A percentile compares a stretch with the other conserved stretches of the same genome.
Evolutionary conservation across 2,329 filamentous ascomycete genomes (phyloP).

Genomic region (Dryadomyces quercivorus): DNA sequence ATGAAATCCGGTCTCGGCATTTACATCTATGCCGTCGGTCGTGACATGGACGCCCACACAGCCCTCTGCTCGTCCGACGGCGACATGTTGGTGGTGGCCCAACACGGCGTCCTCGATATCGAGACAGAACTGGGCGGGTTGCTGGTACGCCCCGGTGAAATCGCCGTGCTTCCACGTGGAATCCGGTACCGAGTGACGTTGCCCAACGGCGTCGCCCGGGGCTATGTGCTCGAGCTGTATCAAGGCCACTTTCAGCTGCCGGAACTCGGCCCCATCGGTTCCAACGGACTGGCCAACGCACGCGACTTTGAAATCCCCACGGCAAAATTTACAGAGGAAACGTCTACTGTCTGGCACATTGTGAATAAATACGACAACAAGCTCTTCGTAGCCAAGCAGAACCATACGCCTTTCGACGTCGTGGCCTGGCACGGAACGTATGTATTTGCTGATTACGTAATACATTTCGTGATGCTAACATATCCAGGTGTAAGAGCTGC

Average conservation of each 20-base stretch:
- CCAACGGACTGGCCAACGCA: constrained; percentile 58
- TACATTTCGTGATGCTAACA: no score
- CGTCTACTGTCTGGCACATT: constrained; percentile 29
- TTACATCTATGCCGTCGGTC: constrained; percentile 66
- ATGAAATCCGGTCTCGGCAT: constrained; percentile 70
- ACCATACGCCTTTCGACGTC: constrained; percentile 34
- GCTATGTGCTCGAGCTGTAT: constrained; percentile 65
- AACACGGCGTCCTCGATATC: constrained; percentile 62
- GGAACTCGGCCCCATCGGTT: constrained; percentile 60
- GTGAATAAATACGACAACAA: constrained; percentile 54
- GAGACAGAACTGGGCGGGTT: constrained; percentile 64
- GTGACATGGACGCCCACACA: constrained; percentile 57
- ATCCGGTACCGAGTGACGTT: constrained; percentile 60
- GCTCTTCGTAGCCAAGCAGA: constrained; percentile 33
- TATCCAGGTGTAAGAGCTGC: no score
- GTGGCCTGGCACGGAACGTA: constrained; percentile 73
- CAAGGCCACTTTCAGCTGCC: constrained; percentile 59
- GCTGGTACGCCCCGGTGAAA: constrained; percentile 63
- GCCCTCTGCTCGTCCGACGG: constrained; percentile 79
- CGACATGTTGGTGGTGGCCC: constrained; percentile 63
- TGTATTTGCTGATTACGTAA: constrained; percentile 23
- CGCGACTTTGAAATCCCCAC: constrained; percentile 64
- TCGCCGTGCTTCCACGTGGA: constrained; percentile 61
- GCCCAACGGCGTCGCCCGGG: constrained; percentile 42
- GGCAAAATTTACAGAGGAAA: constrained; percentile 48